These are phyloP conservation scores for Globisporangium paddicum DNA, from an alignment of 352 stramenopile genomes.

Conservation along the genomic window DNA sequence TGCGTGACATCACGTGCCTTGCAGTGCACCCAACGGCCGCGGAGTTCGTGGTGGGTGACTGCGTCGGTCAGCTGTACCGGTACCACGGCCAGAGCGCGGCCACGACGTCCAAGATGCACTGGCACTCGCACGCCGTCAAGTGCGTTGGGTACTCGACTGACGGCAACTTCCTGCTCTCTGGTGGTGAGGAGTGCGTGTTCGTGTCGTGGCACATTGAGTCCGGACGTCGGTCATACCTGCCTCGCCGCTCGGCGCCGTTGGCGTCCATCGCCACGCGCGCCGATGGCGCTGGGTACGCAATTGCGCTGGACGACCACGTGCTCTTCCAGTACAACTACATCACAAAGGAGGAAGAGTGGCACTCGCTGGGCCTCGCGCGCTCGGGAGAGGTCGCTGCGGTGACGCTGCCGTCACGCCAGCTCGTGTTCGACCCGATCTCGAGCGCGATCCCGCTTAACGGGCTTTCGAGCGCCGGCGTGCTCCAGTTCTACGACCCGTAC, in stretches of 20 bases:
- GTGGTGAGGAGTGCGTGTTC: conserved; percentile 83
- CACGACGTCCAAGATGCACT: conserved; percentile 68
- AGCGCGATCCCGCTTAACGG: conserved; percentile 63
- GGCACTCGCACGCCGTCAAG: conserved; percentile 78
- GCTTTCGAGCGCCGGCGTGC: conserved; percentile 43
- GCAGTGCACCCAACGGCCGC: conserved; percentile 37
- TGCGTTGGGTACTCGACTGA: conserved; percentile 73
- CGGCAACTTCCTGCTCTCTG: conserved; percentile 73
- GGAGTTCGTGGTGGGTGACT: conserved; percentile 70
- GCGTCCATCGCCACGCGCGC: conserved; percentile 44
- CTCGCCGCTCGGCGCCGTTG: conserved; percentile 64
- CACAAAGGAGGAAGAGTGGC: conserved; percentile 74
- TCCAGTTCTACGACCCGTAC: conserved; percentile 84
- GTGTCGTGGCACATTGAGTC: conserved; percentile 85
- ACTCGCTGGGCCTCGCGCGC: conserved; percentile 54
- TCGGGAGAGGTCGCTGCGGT: conserved; percentile 31
- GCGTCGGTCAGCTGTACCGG: conserved; percentile 57
- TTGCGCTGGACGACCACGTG: conserved; percentile 59
- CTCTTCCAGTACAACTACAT: conserved; percentile 84
- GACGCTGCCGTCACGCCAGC: conserved; percentile 46
- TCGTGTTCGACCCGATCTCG: conserved; percentile 61
- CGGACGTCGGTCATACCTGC: conserved; percentile 68
- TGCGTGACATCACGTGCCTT: conserved; percentile 53
- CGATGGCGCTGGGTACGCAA: conserved; percentile 54
- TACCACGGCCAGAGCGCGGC: conserved; percentile 24